These are phyloP conservation scores for Diplodia seriata DNA, from an alignment of 2,329 filamentous ascomycete species.

Conservation along the genomic window DNA sequence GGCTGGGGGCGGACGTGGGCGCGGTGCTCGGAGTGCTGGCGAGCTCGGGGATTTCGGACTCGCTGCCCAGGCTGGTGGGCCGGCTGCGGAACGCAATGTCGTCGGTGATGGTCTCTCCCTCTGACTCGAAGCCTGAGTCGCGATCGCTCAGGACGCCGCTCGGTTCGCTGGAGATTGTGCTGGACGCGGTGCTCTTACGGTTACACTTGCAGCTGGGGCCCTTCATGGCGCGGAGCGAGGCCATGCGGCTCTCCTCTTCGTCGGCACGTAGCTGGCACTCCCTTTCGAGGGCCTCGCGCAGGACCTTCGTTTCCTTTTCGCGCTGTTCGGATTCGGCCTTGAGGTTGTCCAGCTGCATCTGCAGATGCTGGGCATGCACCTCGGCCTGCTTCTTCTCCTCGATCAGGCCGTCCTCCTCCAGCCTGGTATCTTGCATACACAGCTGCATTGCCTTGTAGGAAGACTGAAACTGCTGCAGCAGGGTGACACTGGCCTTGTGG, in stretches of 20 bases:
- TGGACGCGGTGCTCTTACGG: slow-evolving; percentile 36
- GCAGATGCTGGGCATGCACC: slow-evolving; percentile 63
- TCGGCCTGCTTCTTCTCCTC: slow-evolving; percentile 68
- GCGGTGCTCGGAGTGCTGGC: slow-evolving; percentile 43
- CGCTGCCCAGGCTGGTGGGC: slow-evolving; percentile 43
- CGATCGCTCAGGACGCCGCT: slow-evolving; percentile 36
- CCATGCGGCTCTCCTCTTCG: slow-evolving; percentile 39
- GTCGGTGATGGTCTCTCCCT: slow-evolving; percentile 57
- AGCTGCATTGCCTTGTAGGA: slow-evolving; percentile 58
- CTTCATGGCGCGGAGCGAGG: slow-evolving; percentile 38
- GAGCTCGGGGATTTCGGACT: slow-evolving; percentile 44
- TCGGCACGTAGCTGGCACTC: slow-evolving; percentile 46
- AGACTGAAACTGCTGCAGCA: slow-evolving; percentile 61
- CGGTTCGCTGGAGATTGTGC: slow-evolving; percentile 42
- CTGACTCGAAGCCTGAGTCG: slow-evolving; percentile 67
- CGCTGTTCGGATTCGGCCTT: slow-evolving; percentile 60
- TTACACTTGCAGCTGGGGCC: slow-evolving; percentile 19
- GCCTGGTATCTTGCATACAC: slow-evolving; percentile 57
- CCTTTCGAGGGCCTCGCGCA: slow-evolving; percentile 46
- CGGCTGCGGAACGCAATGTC: slow-evolving; percentile 41
- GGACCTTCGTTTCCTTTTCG: slow-evolving; percentile 58
- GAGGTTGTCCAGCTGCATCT: slow-evolving; percentile 67
- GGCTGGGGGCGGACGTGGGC: slow-evolving; percentile 24
- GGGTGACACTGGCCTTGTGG: slow-evolving; percentile 61
- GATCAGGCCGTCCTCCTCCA: slow-evolving; percentile 63